Conservation (phyloP, 2,329 filamentous ascomycete species). For the Orbilia oligospora region DNA sequence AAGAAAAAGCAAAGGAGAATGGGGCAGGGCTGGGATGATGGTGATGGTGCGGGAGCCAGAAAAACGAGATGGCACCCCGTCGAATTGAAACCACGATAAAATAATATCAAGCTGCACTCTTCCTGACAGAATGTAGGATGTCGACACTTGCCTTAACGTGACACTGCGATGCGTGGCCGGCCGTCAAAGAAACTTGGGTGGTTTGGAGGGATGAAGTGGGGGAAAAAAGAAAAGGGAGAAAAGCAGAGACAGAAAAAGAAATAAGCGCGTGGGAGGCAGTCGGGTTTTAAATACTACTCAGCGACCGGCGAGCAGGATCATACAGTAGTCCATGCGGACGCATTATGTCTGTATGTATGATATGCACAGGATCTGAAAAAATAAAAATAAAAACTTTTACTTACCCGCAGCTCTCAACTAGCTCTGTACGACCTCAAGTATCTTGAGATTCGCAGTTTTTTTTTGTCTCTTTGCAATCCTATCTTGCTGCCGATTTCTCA, state of each 20-base stretch:
- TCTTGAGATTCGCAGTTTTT: conserved; percentile 15
- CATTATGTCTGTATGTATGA: conserved; percentile 15
- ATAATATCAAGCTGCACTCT: conserved; percentile 19
- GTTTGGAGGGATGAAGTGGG: conserved; percentile 35
- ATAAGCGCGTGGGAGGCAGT: conserved; percentile 58
- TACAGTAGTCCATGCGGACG: conserved; percentile 44
- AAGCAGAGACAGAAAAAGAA: conserved; percentile 61
- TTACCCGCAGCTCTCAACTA: conserved; percentile 31
- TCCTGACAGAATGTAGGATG: conserved; percentile 21
- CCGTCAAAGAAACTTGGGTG: conserved; percentile 6
- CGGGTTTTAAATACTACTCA: conserved; percentile 55
- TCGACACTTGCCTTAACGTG: conserved; percentile 54
- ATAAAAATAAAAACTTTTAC: conserved; percentile 31
- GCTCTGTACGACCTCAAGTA: conserved; percentile 38
- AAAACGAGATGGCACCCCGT: conserved; percentile 25
- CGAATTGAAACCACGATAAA: conserved; percentile 12
- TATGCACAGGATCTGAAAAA: conserved; percentile 47
- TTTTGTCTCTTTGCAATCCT: neutral
- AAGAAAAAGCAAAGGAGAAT: conserved; percentile 32
- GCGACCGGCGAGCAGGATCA: conserved; percentile 53
- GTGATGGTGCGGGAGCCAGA: conserved; percentile 31
- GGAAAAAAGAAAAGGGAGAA: conserved; percentile 52
- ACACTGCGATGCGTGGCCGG: conserved; percentile 50
- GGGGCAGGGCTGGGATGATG: conserved; percentile 35
- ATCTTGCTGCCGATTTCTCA: conserved; percentile 3